Percentiles rank a stretch among this genome's conserved stretches.
These are phyloP conservation scores for Sugiyamaella marilandica DNA, from an alignment of 805 yeast genomes.

Conservation along the genomic window DNA sequence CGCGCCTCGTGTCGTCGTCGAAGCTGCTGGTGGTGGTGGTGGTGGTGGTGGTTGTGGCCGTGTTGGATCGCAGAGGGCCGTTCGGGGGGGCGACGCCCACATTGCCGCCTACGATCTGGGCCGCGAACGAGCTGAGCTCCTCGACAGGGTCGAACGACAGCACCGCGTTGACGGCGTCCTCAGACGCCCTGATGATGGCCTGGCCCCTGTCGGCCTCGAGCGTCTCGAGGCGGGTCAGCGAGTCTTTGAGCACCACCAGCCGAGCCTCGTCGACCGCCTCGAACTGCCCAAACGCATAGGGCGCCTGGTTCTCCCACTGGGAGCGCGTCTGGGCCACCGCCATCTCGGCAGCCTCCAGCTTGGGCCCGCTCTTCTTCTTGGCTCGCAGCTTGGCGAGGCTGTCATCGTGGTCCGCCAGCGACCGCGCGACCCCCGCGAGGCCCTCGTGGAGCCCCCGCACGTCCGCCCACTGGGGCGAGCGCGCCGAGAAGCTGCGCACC, in stretches of 20 bases:
- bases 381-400: constrained; percentile 37
- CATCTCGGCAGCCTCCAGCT: constrained; percentile 24
- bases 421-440: constrained; percentile 41
- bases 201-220: constrained; percentile 51
- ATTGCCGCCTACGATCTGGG: constrained; percentile 29
- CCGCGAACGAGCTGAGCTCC: constrained; percentile 56
- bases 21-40: background rate
- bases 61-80: background rate
- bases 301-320: constrained; percentile 72
- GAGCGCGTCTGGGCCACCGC: constrained; percentile 39
- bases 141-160: constrained; percentile 58
- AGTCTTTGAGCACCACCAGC: constrained; percentile 57
- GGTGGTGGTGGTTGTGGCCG: constrained; percentile 4
- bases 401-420: constrained; percentile 35
- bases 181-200: constrained; percentile 46
- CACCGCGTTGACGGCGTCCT: constrained; percentile 59
- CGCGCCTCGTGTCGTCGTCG: background rate
- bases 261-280: constrained; percentile 66
- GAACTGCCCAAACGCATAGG: constrained; percentile 67
- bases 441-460: constrained; percentile 44
- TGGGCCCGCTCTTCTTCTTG: constrained; percentile 10
- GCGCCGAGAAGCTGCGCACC: constrained; percentile 40
- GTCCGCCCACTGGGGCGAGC: constrained; percentile 51
- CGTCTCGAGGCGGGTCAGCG: constrained; percentile 61
- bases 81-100: background rate